Evolutionary conservation across 2,329 filamentous ascomycete genomes (phyloP).

Genomic region (Aspergillus sp.): DNA sequence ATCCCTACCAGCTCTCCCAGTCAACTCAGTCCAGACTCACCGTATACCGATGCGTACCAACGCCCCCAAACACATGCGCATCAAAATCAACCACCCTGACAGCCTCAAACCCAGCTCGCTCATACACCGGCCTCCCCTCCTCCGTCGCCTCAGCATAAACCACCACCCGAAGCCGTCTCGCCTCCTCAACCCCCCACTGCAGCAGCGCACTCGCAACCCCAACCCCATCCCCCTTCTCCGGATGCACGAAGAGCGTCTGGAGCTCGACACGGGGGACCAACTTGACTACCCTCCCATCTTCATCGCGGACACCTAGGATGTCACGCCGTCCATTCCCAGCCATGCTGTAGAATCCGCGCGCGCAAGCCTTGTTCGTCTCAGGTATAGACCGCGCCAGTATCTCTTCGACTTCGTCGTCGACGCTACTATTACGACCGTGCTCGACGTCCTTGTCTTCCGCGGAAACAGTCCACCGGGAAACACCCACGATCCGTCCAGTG

Average conservation of each 20-base stretch:
- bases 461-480: not conserved
- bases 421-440: no score
- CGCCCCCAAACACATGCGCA: not conserved
- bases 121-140: conserved; percentile 11
- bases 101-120: conserved; percentile 19
- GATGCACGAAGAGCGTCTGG: conserved; percentile 7
- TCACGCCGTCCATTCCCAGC: not conserved
- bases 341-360: not conserved
- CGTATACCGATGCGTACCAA: not conserved
- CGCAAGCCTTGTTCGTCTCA: not conserved
- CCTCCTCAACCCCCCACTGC: conserved; percentile 1
- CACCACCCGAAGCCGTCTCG: not conserved
- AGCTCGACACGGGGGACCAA: not conserved
- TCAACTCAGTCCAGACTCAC: not conserved
- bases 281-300: not conserved
- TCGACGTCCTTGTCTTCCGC: not conserved
- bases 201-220: conserved; percentile 5
- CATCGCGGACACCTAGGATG: not conserved
- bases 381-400: not conserved
- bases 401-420: not conserved
- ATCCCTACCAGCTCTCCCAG: no score
- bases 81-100: not conserved
- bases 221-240: conserved; percentile 5
- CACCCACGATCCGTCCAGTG: not conserved
- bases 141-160: conserved; percentile 12